A percentile compares a stretch with the other conserved stretches of the same genome.
Conservation (phyloP, 208 protist species). For the Porcisia deanei region DNA sequence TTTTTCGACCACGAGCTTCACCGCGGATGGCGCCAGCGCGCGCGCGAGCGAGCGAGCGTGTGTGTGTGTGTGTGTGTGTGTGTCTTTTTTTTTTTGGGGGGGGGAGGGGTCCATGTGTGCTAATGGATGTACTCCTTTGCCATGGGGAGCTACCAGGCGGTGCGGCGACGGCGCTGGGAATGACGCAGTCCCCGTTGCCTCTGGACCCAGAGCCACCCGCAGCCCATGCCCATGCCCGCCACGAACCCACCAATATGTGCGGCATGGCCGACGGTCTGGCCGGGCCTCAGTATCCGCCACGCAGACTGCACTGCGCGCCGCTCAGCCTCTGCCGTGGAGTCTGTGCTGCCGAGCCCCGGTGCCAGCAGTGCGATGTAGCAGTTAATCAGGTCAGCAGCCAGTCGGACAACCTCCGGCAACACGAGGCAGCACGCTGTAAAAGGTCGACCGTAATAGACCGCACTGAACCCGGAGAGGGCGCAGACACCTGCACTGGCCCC, state of each 20-base stretch:
- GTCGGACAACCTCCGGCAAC: slow-evolving; percentile 34
- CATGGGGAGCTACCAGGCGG: not conserved
- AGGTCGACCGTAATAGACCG: slow-evolving; percentile 42
- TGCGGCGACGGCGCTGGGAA: not conserved
- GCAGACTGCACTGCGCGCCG: slow-evolving; percentile 12
- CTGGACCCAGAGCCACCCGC: slow-evolving; percentile 35
- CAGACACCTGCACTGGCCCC: slow-evolving; percentile 59
- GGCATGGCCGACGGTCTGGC: slow-evolving; percentile 55
- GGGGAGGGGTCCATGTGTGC: not conserved
- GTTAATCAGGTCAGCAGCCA: slow-evolving; percentile 24
- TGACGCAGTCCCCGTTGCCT: slow-evolving; percentile 8
- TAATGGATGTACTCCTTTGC: not conserved
- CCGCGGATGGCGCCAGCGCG: too few species aligned
- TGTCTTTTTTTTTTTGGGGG: too few species aligned
- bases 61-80: too few species aligned
- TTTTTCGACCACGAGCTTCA: too few species aligned
- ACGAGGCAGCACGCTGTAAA: slow-evolving; percentile 34
- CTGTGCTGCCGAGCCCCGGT: not conserved
- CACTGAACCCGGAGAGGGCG: slow-evolving; percentile 60
- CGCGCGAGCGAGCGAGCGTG: too few species aligned
- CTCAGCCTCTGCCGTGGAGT: not conserved
- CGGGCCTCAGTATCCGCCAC: slow-evolving; percentile 36
- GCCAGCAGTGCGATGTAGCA: slow-evolving; percentile 12
- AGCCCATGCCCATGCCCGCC: slow-evolving; percentile 40
- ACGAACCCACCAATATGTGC: slow-evolving; percentile 71